phyloP scores from a whole-genome alignment of 1,139 yeast species.

The Blastobotrys persicus region DNA sequence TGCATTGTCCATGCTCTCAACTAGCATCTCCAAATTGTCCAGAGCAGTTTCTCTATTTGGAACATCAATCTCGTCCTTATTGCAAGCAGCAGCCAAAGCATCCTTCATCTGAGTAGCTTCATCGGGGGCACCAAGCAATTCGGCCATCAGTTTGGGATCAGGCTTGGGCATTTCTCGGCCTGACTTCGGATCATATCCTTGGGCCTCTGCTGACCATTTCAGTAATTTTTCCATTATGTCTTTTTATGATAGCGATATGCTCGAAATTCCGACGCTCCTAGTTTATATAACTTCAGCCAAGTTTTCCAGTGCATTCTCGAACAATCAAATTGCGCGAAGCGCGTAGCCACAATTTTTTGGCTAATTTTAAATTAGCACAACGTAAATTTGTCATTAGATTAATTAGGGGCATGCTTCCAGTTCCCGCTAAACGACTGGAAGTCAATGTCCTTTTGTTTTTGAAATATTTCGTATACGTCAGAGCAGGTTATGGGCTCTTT shows the following conservation, averaged over 20 bases:
- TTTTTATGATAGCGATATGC: too few species aligned
- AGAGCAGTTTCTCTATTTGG: slow-evolving; percentile 70
- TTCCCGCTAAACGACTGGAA: too few species aligned
- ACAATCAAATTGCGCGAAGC: too few species aligned
- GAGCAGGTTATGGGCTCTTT: too few species aligned
- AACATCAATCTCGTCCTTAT: slow-evolving; percentile 57
- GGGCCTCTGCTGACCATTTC: slow-evolving; percentile 77
- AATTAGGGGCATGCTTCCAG: too few species aligned
- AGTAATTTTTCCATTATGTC: slow-evolving; percentile 77
- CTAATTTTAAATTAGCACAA: too few species aligned
- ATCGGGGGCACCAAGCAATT: slow-evolving; percentile 59
- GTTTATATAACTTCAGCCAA: too few species aligned
- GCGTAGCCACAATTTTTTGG: too few species aligned
- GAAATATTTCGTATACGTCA: neutral
- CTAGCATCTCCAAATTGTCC: slow-evolving; percentile 90
- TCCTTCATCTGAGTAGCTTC: slow-evolving; percentile 65
- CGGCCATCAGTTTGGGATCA: slow-evolving; percentile 72
- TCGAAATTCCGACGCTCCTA: too few species aligned
- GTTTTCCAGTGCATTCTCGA: too few species aligned
- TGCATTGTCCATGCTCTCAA: slow-evolving; percentile 93
- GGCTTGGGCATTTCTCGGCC: slow-evolving; percentile 28
- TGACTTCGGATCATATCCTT: slow-evolving; percentile 26
- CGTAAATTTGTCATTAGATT: too few species aligned
- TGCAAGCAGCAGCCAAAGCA: slow-evolving; percentile 63
- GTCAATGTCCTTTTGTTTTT: neutral